A percentile compares a stretch with the other conserved stretches of the same genome.
Conservation (phyloP, 148 eudicot species). For the Nepenthes gracilis region DNA sequence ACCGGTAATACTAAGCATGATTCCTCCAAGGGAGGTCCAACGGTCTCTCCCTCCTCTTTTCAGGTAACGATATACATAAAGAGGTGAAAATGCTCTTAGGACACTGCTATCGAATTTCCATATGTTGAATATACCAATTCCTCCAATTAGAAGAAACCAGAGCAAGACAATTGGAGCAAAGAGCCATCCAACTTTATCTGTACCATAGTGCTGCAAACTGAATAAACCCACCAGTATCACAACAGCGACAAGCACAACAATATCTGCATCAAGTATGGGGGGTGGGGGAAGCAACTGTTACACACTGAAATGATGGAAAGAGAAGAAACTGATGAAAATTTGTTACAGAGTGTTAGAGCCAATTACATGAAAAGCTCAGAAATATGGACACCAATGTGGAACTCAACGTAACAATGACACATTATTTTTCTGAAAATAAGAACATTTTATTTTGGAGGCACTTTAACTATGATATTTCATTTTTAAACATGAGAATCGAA, state of each 20-base stretch:
- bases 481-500: no score
- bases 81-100: slow-evolving; percentile 85
- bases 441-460: no score
- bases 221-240: slow-evolving; percentile 77
- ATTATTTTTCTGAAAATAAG: no score
- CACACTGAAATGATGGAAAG: background rate
- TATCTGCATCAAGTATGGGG: slow-evolving; percentile 31
- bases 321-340: background rate
- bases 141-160: slow-evolving; percentile 91
- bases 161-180: slow-evolving; percentile 90
- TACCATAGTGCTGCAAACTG: slow-evolving; percentile 94
- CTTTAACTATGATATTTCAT: no score
- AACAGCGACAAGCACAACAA: slow-evolving; percentile 83
- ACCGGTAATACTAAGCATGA: slow-evolving; percentile 99
- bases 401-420: no score
- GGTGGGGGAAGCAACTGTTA: background rate
- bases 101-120: slow-evolving; percentile 65
- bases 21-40: slow-evolving; percentile 93
- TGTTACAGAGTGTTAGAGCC: no score
- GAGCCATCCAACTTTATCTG: slow-evolving; percentile 96
- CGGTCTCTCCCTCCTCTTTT: slow-evolving; percentile 51
- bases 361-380: no score
- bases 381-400: no score
- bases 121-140: slow-evolving; percentile 80
- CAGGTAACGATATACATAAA: slow-evolving; percentile 67